Conservation (phyloP, 305 asterid species). For the Ruellia speciosa region DNA sequence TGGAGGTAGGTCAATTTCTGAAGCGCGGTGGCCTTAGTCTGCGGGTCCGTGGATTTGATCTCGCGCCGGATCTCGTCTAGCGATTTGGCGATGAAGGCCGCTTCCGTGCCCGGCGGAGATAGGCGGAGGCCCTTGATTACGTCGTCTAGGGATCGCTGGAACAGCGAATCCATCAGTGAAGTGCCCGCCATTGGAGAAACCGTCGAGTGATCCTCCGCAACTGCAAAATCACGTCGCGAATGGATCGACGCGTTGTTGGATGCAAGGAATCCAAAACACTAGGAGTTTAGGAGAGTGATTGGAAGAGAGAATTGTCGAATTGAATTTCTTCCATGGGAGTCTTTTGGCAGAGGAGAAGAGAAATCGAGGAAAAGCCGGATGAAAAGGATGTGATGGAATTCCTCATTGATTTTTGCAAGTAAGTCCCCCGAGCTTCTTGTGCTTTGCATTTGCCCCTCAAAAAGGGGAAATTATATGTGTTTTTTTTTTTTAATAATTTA, state of each 20-base stretch:
- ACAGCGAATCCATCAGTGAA: constrained; percentile 80
- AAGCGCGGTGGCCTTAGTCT: constrained; percentile 66
- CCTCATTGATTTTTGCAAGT: neutral
- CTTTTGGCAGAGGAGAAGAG: neutral
- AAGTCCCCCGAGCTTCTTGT: neutral
- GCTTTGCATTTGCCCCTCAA: neutral
- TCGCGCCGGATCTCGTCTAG: constrained; percentile 88
- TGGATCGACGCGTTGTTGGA: neutral
- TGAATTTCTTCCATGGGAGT: constrained; percentile 1
- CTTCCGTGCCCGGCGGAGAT: constrained; percentile 36
- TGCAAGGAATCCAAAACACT: neutral
- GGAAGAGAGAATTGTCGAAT: neutral
- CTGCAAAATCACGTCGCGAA: neutral
- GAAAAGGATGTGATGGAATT: neutral
- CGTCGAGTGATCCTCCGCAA: neutral
- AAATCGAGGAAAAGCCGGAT: neutral
- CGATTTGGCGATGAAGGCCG: constrained; percentile 53
- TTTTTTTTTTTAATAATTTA: too few relatives aligned
- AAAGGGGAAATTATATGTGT: neutral
- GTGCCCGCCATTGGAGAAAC: constrained; percentile 40
- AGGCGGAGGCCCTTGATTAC: constrained; percentile 70
- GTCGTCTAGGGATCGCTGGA: constrained; percentile 83
- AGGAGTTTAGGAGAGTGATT: neutral
- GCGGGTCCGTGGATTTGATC: constrained; percentile 69
- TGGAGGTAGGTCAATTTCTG: constrained; percentile 81